Evolutionary conservation across 2,329 filamentous ascomycete genomes (phyloP).

Genomic region (Lecanicillium sp.): DNA sequence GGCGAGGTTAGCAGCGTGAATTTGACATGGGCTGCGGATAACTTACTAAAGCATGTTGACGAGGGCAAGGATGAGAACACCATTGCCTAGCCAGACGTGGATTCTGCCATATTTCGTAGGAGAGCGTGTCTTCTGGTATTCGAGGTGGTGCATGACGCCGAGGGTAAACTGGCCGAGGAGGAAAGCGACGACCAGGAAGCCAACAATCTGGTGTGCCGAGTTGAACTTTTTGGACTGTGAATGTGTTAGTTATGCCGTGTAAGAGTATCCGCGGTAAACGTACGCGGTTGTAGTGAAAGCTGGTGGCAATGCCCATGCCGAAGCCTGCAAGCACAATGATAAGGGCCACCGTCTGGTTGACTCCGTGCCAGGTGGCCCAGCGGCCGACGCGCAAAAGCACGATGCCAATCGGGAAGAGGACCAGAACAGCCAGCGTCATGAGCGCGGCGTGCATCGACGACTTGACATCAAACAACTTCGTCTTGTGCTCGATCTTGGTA

Average conservation of each 20-base stretch:
- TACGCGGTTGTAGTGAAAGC: conserved; percentile 51
- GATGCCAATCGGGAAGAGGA: conserved; percentile 50
- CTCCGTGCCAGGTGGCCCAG: conserved; percentile 48
- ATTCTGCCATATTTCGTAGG: conserved; percentile 45
- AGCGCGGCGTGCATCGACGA: conserved; percentile 40
- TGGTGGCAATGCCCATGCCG: conserved; percentile 46
- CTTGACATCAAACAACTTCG: conserved; percentile 31
- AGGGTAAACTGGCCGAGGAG: conserved; percentile 48
- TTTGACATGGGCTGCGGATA: neutral
- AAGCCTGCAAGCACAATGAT: conserved; percentile 44
- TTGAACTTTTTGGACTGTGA: conserved; percentile 46
- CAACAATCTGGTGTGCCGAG: conserved; percentile 53
- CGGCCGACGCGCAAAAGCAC: conserved; percentile 46
- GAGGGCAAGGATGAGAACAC: conserved; percentile 46
- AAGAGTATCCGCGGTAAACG: conserved; percentile 22
- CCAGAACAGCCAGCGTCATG: conserved; percentile 52
- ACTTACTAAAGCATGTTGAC: conserved; percentile 53
- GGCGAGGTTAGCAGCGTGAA: neutral
- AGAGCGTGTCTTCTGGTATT: conserved; percentile 43
- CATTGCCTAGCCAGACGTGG: conserved; percentile 53
- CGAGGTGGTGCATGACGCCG: conserved; percentile 50
- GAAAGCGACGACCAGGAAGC: conserved; percentile 46
- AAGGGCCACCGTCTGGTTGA: conserved; percentile 46
- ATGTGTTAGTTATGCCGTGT: conserved; percentile 10
- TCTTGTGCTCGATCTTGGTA: conserved; percentile 24